Evolutionary conservation across 495 filamentous ascomycete species (phyloP), one percentile per base, ranked within the genome.

Genomic region (Aspergillus nanangensis): DNA sequence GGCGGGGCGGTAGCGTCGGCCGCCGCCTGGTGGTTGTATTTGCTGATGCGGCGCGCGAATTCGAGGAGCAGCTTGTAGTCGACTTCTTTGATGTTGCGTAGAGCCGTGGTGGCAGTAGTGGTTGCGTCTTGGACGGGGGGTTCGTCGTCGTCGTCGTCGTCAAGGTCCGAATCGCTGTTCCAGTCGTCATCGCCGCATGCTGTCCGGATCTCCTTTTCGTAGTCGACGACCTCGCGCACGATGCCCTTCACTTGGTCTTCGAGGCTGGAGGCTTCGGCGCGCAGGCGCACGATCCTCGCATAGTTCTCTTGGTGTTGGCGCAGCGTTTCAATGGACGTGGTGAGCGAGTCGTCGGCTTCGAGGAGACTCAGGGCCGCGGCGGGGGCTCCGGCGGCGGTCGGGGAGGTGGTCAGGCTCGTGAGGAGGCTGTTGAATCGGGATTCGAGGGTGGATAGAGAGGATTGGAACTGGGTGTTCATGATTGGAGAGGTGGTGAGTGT

Each of bases 11-110:
- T 64, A n/a, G 66, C 71, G 50, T 75, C 70, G 8, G 67, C 64
- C 32, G 70, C 71, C 2, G 71, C 71, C 53, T 71, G 59, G 22
- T 67, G 61, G 37, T 75, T 75, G 43, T 73, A 74, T 47, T 72
- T 72, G 60, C 70, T 71, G 31, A 75, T 75, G 17, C 70, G 60
- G 14, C 69, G 65, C 13, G 71, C 71, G 43, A 75, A 75, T 29
- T 72, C 67, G 19, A 75, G 52, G 0, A 75, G 54, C 2, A 72
- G 40, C 19, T 56, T 59, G 47, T 73, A 75, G 18, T 75, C 71
- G 5, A 75, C 65, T 38, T 71, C 70, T 33, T 69, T 67, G 11
- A 44, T 53, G 19, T 24, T 42, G 9, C 45, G 53, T 1, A 46
- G 19, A 3, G 34, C 19, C 21, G 41, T 46, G 0, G n/a, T n/a